Percentiles rank a stretch among this genome's conserved stretches.
phyloP scores from a whole-genome alignment of 139 green algal species.

The Picochlorum costavermella region DNA sequence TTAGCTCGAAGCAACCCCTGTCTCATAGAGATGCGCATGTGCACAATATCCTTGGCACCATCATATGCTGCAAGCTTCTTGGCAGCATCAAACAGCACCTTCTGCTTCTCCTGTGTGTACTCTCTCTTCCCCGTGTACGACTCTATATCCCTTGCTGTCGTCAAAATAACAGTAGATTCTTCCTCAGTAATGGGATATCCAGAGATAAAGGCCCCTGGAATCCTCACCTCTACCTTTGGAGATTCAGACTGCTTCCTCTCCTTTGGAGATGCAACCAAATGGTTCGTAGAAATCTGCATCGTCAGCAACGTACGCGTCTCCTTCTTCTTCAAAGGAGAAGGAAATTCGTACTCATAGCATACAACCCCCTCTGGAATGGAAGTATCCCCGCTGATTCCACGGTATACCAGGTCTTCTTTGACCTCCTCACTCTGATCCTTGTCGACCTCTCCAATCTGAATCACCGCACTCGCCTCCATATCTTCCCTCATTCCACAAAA shows the following conservation, averaged over 20 bases:
- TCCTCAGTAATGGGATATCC: not conserved
- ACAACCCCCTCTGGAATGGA: not conserved
- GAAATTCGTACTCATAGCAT: not conserved
- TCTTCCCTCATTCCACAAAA: no score
- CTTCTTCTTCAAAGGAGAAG: not conserved
- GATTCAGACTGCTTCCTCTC: constrained; percentile 3
- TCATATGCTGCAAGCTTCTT: no score
- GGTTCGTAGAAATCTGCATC: not conserved
- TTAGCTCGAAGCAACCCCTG: constrained; percentile 46
- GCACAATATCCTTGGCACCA: not conserved
- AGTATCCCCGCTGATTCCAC: constrained; percentile 35
- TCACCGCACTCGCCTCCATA: no score
- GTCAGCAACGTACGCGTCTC: not conserved
- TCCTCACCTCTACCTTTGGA: not conserved
- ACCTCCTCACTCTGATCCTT: constrained; percentile 47
- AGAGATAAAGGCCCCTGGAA: not conserved
- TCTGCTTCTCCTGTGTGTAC: no score
- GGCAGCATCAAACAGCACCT: no score
- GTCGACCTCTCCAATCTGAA: no score
- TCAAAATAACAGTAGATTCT: not conserved
- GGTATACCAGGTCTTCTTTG: constrained; percentile 20
- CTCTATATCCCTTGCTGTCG: not conserved
- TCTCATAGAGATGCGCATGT: constrained; percentile 78
- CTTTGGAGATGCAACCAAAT: not conserved
- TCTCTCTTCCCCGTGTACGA: no score